A percentile compares a stretch with the other conserved stretches of the same genome.
phyloP scores from a whole-genome alignment of 768 basidiomycete species.

The Trametes coccinea region DNA sequence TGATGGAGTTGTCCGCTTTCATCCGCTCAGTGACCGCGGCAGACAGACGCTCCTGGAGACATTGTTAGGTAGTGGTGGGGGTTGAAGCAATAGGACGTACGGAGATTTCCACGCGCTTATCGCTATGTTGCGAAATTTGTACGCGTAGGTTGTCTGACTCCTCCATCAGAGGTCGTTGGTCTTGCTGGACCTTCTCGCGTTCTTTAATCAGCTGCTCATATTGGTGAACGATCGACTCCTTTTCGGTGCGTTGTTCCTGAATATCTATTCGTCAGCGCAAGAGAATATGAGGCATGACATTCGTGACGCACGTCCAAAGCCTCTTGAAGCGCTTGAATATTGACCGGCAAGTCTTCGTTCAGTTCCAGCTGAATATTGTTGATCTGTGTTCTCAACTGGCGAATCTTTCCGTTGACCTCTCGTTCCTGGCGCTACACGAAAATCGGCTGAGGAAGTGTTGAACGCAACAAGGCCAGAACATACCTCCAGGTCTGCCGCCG shows the following conservation, averaged over 20 bases:
- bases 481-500: slow-evolving; percentile 29
- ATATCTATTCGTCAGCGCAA: not conserved
- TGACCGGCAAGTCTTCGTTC: slow-evolving; percentile 69
- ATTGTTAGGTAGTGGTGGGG: not conserved
- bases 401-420: slow-evolving; percentile 8
- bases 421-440: slow-evolving; percentile 13
- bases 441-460: not conserved
- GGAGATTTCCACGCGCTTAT: slow-evolving; percentile 40
- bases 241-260: slow-evolving; percentile 60
- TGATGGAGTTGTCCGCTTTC: slow-evolving; percentile 47
- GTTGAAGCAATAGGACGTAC: slow-evolving; percentile 39
- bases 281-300: not conserved
- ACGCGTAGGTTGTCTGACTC: slow-evolving; percentile 48
- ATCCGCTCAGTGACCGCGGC: slow-evolving; percentile 50
- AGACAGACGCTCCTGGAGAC: slow-evolving; percentile 48
- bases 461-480: not conserved
- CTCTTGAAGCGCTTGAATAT: slow-evolving; percentile 55
- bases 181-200: slow-evolving; percentile 49
- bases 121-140: slow-evolving; percentile 54
- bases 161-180: slow-evolving; percentile 43
- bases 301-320: slow-evolving; percentile 49
- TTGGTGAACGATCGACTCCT: slow-evolving; percentile 47
- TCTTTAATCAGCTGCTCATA: slow-evolving; percentile 46
- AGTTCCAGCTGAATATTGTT: slow-evolving; percentile 54
- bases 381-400: slow-evolving; percentile 35